phyloP scores from a whole-genome alignment of 2,329 filamentous ascomycete species.

The Xylariomycetidae sp. region DNA sequence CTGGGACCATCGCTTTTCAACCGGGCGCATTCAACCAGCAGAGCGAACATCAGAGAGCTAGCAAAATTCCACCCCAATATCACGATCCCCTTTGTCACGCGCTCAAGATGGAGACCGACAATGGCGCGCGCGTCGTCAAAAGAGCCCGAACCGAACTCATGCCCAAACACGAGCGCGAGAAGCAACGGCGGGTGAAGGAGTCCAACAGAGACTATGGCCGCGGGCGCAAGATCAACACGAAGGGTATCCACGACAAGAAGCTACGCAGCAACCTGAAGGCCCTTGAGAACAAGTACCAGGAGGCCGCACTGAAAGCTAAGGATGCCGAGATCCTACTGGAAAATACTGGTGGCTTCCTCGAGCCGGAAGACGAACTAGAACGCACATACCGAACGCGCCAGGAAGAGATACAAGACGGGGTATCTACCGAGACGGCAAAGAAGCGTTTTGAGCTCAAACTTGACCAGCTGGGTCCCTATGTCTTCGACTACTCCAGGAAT shows the following conservation, averaged over 20 bases:
- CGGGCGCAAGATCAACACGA: constrained; percentile 67
- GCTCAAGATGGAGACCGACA: constrained; percentile 29
- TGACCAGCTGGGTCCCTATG: constrained; percentile 77
- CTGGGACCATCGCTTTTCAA: too few species aligned
- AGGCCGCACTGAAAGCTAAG: constrained; percentile 77
- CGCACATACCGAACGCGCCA: constrained; percentile 89
- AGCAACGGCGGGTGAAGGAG: constrained; percentile 46
- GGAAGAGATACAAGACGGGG: constrained; percentile 69
- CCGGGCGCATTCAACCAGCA: too few species aligned
- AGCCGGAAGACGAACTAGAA: constrained; percentile 83
- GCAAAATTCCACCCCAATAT: background rate
- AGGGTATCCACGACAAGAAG: constrained; percentile 81
- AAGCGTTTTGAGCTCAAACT: constrained; percentile 89
- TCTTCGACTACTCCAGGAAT: constrained; percentile 83
- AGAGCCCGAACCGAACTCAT: constrained; percentile 45
- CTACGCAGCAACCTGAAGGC: constrained; percentile 71
- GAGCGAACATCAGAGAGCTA: too few species aligned
- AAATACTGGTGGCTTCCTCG: constrained; percentile 77
- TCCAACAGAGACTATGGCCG: constrained; percentile 79
- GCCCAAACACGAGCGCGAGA: constrained; percentile 45
- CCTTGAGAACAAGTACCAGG: constrained; percentile 76
- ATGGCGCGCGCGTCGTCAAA: constrained; percentile 47
- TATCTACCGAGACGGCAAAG: constrained; percentile 79
- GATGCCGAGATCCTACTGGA: constrained; percentile 94
- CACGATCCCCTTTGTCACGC: background rate